These are phyloP conservation scores for Coemansia sp. DNA, from an alignment of 371 early-diverging fungal genomes.

Conservation along the genomic window DNA sequence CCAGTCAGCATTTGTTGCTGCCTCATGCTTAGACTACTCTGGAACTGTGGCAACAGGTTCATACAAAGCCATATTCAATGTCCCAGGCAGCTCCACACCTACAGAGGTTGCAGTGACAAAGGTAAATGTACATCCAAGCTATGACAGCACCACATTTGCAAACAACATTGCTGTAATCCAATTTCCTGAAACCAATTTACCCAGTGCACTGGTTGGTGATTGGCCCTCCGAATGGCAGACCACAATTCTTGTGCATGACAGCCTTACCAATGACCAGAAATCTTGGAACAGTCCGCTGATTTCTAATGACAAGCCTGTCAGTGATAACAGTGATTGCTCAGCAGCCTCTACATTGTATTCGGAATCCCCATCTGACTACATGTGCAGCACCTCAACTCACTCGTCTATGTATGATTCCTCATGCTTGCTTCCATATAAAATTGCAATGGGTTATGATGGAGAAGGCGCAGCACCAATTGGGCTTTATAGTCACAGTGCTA, in stretches of 20 bases:
- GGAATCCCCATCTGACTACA: not conserved
- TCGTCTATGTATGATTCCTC: not conserved
- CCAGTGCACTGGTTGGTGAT: conserved; percentile 6
- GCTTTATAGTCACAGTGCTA: conserved; percentile 16
- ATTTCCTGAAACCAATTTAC: conserved; percentile 1
- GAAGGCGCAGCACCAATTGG: conserved; percentile 8
- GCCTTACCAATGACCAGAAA: not conserved
- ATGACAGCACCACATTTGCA: conserved; percentile 9
- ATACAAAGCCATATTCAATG: conserved; percentile 9
- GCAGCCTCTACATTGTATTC: conserved; percentile 5
- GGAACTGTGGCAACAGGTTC: not conserved
- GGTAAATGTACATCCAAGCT: conserved; percentile 1
- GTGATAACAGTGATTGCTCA: not conserved
- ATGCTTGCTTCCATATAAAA: conserved; percentile 15
- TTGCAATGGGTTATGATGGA: not conserved
- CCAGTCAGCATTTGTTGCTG: conserved; percentile 11
- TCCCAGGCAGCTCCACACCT: conserved; percentile 1
- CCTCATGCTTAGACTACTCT: conserved; percentile 3
- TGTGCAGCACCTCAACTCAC: conserved; percentile 6
- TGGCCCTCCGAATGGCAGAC: conserved; percentile 17
- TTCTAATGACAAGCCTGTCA: not conserved
- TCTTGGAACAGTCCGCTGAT: conserved; percentile 5
- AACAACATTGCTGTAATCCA: conserved; percentile 21
- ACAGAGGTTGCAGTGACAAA: not conserved
- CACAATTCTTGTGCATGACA: conserved; percentile 4